Conservation (phyloP, 805 yeast genomes). For the Komagataella pastoris region DNA sequence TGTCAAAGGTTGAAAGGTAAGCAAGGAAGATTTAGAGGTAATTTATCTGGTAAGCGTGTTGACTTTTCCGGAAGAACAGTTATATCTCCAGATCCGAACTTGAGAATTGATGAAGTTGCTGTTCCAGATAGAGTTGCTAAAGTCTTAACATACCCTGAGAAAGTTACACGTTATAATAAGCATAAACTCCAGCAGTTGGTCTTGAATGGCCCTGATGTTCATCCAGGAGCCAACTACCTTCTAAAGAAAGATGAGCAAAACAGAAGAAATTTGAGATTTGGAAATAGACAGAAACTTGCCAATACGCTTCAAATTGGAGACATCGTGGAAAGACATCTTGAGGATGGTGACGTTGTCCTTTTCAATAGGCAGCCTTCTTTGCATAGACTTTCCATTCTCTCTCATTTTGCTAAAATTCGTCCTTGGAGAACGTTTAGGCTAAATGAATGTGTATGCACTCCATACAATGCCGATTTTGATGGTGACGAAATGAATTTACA, state of each 20-base stretch:
- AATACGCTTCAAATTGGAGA: constrained; percentile 74
- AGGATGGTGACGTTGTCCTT: constrained; percentile 91
- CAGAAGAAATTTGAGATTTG: constrained; percentile 80
- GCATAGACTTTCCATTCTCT: constrained; percentile 84
- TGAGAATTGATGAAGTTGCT: constrained; percentile 92
- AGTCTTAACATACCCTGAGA: constrained; percentile 91
- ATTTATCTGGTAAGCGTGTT: constrained; percentile 94
- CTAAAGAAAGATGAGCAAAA: constrained; percentile 73
- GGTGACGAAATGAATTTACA: constrained; percentile 99
- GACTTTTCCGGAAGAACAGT: constrained; percentile 98
- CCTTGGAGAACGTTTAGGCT: constrained; percentile 98
- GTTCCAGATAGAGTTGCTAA: constrained; percentile 97
- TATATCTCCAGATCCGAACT: constrained; percentile 95
- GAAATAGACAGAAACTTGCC: constrained; percentile 72
- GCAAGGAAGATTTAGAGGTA: constrained; percentile 98
- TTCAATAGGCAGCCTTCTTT: constrained; percentile 97
- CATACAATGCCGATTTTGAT: constrained; percentile 98
- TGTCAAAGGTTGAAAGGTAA: constrained; percentile 97
- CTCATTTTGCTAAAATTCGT: constrained; percentile 90
- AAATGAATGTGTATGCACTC: constrained; percentile 98
- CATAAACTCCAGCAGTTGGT: constrained; percentile 64
- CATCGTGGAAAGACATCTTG: constrained; percentile 89
- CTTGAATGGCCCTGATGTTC: constrained; percentile 71
- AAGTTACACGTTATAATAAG: constrained; percentile 77
- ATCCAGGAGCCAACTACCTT: constrained; percentile 95